Percentiles rank a stretch among this genome's conserved stretches.
phyloP scores from a whole-genome alignment of 2,329 filamentous ascomycete genomes.

The Fusarium sp. region DNA sequence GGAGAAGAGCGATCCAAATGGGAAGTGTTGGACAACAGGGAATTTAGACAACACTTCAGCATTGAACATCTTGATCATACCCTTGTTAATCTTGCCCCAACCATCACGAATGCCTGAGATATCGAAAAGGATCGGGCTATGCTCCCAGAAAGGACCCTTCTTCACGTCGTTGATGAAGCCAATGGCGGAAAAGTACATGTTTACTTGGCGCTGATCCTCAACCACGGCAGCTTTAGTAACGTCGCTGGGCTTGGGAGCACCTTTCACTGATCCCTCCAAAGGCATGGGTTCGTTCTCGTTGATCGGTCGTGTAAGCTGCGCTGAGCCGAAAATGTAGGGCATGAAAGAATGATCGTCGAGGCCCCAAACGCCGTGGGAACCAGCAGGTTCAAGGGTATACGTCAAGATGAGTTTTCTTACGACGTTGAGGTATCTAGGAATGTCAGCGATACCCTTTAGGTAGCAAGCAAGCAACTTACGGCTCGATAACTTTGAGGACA shows the following conservation, averaged over 20 bases:
- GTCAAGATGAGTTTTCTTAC: slow-evolving; percentile 86
- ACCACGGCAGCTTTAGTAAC: slow-evolving; percentile 75
- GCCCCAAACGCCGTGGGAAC: slow-evolving; percentile 97
- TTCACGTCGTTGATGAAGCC: slow-evolving; percentile 99
- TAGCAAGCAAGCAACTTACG: slow-evolving; percentile 63
- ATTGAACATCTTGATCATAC: slow-evolving; percentile 99
- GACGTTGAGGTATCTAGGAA: slow-evolving; percentile 77
- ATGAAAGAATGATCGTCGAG: slow-evolving; percentile 97
- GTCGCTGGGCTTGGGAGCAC: slow-evolving; percentile 77
- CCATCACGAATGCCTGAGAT: slow-evolving; percentile 90
- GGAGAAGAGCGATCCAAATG: slow-evolving; percentile 82
- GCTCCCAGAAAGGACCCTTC: slow-evolving; percentile 95
- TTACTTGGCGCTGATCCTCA: slow-evolving; percentile 71
- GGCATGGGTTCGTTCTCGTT: slow-evolving; percentile 71
- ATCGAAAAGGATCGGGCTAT: slow-evolving; percentile 93
- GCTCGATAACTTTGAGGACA: slow-evolving; percentile 84
- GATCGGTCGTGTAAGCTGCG: slow-evolving; percentile 85
- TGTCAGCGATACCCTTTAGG: not conserved
- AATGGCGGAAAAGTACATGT: slow-evolving; percentile 95
- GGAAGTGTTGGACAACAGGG: slow-evolving; percentile 97
- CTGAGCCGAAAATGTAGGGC: slow-evolving; percentile 94
- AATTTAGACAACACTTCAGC: slow-evolving; percentile 97
- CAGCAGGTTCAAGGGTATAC: slow-evolving; percentile 94
- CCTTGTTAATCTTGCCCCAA: slow-evolving; percentile 99
- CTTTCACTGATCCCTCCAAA: slow-evolving; percentile 79